These are phyloP conservation scores for Tolypocladium sp. DNA, from an alignment of 2,329 filamentous ascomycete species.

Conservation along the genomic window DNA sequence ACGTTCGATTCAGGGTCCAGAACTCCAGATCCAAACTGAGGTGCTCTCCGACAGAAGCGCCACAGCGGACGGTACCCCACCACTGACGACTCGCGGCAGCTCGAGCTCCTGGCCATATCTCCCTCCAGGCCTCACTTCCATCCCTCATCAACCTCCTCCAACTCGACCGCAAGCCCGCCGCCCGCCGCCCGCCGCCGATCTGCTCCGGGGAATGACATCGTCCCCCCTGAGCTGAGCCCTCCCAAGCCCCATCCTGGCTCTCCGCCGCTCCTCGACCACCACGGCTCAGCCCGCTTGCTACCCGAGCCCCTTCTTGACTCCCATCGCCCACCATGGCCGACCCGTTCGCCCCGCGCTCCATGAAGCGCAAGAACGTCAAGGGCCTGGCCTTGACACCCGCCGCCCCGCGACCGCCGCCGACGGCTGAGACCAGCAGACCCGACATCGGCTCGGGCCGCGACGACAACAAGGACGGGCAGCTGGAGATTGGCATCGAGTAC, in stretches of 20 bases:
- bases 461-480: conserved; percentile 46
- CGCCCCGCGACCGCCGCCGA: conserved; percentile 60
- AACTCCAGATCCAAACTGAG: background rate
- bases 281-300: background rate
- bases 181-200: background rate
- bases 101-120: background rate
- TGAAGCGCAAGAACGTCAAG: conserved; percentile 99
- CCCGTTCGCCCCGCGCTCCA: conserved; percentile 60
- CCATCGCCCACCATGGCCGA: conserved; percentile 44
- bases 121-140: background rate
- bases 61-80: background rate
- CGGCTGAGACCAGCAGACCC: conserved; percentile 61
- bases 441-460: conserved; percentile 53
- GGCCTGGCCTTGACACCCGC: conserved; percentile 80
- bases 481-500: conserved; percentile 97
- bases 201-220: background rate
- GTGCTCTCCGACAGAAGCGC: background rate
- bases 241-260: background rate
- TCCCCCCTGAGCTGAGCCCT: background rate
- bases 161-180: background rate
- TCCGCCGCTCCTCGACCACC: background rate
- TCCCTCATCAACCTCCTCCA: background rate
- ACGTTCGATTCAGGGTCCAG: background rate
- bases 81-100: background rate
- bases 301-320: background rate